Base-by-base conservation (phyloP, 768 basidiomycete genomes). In the Boletus tomentosulus region DNA sequence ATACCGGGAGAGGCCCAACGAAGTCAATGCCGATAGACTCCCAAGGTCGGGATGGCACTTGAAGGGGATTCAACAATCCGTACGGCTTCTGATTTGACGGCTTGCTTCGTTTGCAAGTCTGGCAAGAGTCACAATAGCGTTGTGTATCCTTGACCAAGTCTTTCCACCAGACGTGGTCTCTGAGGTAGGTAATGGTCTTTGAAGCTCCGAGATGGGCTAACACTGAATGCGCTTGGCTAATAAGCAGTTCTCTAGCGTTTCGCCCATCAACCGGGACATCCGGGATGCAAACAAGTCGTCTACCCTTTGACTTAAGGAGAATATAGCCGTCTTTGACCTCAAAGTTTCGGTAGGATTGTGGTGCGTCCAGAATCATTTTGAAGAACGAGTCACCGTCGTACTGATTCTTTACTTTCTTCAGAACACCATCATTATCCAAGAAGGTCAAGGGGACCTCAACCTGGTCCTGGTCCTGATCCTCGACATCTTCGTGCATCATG, bases 151-250 rank as follows among this genome's bases (percentile, higher is more conserved):
- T 6, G 0, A 57, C 63, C 50, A 77, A 71, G 0, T 62, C 51
- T n/a, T 69, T 69, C 76, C 76, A 76, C 74, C 75, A 77, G 0
- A 75, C 65, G 12, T 72, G 52, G 16, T 74, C 66, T 3, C 64
- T 44, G 0, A 77, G 61, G 31, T 70, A 72, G 1, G 52, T 34
- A 0, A 75, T 15, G 0, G 74, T 77, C 50, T 76, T 77, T 1
- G 10, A 28, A 0, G 57, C 27, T 1, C 76, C 73, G 0, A 77
- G 50, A 46, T 77, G 76, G 0, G 74, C 76, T 2, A 77, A 48
- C 0, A 77, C 7, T 0, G 71, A 73, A 35, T 77, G 76, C 0
- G 72, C 74, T 30, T 76, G 71, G 0, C 54, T 54, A 0, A 77
- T 74, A 0, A 77, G n/a, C 0, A 69, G 57, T 49, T 76, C 75